A percentile compares a stretch with the other conserved stretches of the same genome.
Evolutionary conservation across 2,329 filamentous ascomycete genomes (phyloP).

Genomic region (Trematosphaeria pertusa): DNA sequence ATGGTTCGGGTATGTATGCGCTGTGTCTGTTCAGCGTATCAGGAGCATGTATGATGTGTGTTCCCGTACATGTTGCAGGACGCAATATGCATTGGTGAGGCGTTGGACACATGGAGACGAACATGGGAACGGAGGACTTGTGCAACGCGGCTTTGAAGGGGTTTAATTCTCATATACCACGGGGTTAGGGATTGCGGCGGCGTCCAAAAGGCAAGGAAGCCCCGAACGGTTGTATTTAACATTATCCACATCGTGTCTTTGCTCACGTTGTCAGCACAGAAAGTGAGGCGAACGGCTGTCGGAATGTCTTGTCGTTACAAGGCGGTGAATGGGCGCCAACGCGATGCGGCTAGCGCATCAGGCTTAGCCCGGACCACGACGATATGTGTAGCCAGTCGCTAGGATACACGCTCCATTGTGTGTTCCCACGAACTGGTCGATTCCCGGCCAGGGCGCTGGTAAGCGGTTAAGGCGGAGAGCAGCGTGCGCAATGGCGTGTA

Average conservation of each 20-base stretch:
- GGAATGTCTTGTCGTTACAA: neutral
- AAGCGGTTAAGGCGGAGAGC: neutral
- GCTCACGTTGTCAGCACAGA: constrained; percentile 3
- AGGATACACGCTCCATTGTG: constrained; percentile 24
- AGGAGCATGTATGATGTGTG: constrained; percentile 27
- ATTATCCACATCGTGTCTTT: neutral
- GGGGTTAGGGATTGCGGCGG: neutral
- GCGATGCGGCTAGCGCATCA: neutral
- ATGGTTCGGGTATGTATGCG: too few species aligned
- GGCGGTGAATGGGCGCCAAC: constrained; percentile 14
- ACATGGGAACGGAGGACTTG: constrained; percentile 7
- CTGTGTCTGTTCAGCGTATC: constrained; percentile 29
- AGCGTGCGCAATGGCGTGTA: neutral
- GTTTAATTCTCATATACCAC: constrained; percentile 10
- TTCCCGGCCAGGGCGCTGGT: constrained; percentile 1
- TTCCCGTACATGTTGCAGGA: constrained; percentile 30
- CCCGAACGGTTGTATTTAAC: neutral
- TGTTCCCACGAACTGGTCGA: constrained; percentile 18
- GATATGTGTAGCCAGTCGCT: constrained; percentile 22
- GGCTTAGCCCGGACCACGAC: constrained; percentile 6
- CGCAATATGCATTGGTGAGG: constrained; percentile 33
- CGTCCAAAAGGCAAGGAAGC: neutral
- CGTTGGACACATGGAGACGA: constrained; percentile 25
- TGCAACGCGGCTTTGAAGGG: constrained; percentile 9
- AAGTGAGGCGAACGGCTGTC: constrained; percentile 15